Conservation (phyloP, 768 basidiomycete genomes). For the Kwoniella mangroviensis region DNA sequence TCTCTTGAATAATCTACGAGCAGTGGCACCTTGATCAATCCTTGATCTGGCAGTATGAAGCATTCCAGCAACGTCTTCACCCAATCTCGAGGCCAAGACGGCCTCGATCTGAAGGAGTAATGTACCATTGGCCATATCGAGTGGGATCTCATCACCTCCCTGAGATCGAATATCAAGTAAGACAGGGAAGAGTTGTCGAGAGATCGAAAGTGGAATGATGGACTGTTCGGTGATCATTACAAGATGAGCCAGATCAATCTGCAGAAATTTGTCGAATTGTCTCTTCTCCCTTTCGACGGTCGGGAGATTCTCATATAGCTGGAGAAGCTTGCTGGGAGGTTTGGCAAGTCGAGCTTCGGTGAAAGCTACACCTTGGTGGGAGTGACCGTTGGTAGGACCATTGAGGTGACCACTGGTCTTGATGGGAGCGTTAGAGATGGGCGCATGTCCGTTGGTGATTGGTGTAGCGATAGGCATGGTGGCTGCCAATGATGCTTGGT, state of each 20-base stretch:
- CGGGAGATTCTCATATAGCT: background rate
- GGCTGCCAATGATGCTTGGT: background rate
- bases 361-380: background rate
- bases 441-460: background rate
- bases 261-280: slow-evolving; percentile 12
- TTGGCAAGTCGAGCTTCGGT: slow-evolving; percentile 1
- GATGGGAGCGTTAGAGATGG: background rate
- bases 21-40: slow-evolving; percentile 25
- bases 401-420: background rate
- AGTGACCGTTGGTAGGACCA: background rate
- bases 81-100: slow-evolving; percentile 3
- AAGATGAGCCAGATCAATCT: slow-evolving; percentile 18
- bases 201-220: slow-evolving; percentile 9
- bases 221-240: slow-evolving; percentile 18
- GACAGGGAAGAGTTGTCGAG: slow-evolving; percentile 20
- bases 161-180: slow-evolving; percentile 7
- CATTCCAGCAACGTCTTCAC: slow-evolving; percentile 20
- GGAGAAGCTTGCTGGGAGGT: background rate
- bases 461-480: slow-evolving; percentile 3
- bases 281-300: slow-evolving; percentile 4
- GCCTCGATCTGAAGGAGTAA: slow-evolving; percentile 22
- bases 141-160: background rate
- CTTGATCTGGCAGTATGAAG: slow-evolving; percentile 23
- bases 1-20: slow-evolving; percentile 20
- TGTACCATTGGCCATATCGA: slow-evolving; percentile 17